Base-by-base conservation (phyloP, 805 yeast genomes). In the Candida dajiaensis region DNA sequence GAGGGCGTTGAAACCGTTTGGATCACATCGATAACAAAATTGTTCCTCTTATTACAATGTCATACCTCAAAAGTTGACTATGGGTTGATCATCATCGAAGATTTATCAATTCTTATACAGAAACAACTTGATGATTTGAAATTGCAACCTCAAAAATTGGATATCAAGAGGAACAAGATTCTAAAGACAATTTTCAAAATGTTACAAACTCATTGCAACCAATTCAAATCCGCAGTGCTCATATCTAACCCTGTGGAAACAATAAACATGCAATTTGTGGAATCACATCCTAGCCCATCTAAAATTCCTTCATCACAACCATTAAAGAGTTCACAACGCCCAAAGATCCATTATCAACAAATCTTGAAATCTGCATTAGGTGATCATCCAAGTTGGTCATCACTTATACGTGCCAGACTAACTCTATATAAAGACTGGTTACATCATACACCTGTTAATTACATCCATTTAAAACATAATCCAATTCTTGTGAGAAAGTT, bases 361-460 rank as follows among this genome's bases (percentile, higher is more conserved):
- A 28, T 59, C 4, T 45, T 59, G 26, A 49, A 45, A 1, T 54
- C 61, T 2, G 44, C 55, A 6, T 39, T 59, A 20, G 59, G 61
- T 2, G 53, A 54, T 8, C 50, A 54, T 37, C 51, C 52, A 6
- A 41, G 49, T 0, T 58, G 62, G 62, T 33, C 33, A 13, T 37
- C 48, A 0, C 45, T 42, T 31, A 38, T 59, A 8, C 38, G 56
- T 19, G 56, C 59, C 18, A 38, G 62, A 31, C 25, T 59, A 6
- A 37, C 52, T 44, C 38, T 58, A 5, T 59, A 58, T 38, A 57
- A 46, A 38, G 64, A 59, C 38, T 58, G 58, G 59, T 22, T 36
- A 16, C 11, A 18, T 12, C 11, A 8, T 8, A 36, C 41, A 10
- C 42, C 52, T 2, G 57, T 50, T 0, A 50, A 43, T 2, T 58